Conservation (phyloP, 495 filamentous ascomycete species). For the Penicillium crystallinum region DNA sequence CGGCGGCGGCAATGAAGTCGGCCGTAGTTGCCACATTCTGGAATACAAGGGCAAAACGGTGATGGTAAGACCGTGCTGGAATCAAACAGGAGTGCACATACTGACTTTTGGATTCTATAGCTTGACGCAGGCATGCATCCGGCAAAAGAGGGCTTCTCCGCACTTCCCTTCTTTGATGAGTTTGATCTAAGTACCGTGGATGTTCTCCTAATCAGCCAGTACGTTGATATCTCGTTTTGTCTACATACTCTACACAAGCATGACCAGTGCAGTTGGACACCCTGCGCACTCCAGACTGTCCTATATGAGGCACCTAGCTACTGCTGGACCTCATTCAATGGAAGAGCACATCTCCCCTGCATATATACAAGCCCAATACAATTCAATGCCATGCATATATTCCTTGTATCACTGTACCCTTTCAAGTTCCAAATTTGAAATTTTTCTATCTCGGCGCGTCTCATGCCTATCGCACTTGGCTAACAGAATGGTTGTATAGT, state of each 20-base stretch:
- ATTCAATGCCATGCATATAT: constrained; percentile 18
- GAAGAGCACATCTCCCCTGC: constrained; percentile 3
- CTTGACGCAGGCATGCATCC: constrained; percentile 96
- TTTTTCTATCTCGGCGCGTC: not conserved
- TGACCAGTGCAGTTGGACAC: not conserved
- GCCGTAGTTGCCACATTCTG: constrained; percentile 93
- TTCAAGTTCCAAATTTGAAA: not conserved
- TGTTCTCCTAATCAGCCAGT: constrained; percentile 96
- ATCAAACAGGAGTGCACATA: not conserved
- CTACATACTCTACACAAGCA: not conserved
- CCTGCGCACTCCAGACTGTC: not conserved
- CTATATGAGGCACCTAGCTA: constrained; percentile 2
- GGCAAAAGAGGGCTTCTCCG: constrained; percentile 91
- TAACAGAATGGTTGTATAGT: constrained; percentile 45
- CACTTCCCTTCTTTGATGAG: constrained; percentile 95
- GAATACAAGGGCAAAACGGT: constrained; percentile 99
- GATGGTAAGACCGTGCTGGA: constrained; percentile 63
- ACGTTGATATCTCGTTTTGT: constrained; percentile 42
- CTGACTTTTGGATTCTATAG: constrained; percentile 40
- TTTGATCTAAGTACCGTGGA: constrained; percentile 97
- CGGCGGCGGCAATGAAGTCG: constrained; percentile 95
- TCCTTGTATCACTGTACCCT: constrained; percentile 23
- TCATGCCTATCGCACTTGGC: constrained; percentile 8
- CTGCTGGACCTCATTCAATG: not conserved
- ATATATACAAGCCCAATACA: constrained; percentile 35